phyloP scores from a whole-genome alignment of 2,329 filamentous ascomycete genomes.

The Emericellopsis cladophorae region DNA sequence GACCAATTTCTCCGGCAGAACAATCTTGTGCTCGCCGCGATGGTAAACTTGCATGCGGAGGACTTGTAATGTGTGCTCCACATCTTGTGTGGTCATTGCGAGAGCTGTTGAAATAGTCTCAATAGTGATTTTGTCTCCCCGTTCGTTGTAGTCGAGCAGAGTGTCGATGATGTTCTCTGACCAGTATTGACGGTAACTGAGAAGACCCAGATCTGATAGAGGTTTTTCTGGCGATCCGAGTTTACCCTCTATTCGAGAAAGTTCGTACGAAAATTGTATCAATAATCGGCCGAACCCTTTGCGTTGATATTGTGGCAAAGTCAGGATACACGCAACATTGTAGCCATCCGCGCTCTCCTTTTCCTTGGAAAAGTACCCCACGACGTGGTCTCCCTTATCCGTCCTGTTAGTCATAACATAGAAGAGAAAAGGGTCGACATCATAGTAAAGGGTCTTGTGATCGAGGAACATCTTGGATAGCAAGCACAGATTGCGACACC shows the following conservation, averaged over 20 bases:
- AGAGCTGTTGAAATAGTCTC: conserved; percentile 68
- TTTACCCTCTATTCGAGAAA: conserved; percentile 90
- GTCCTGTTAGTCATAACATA: conserved; percentile 93
- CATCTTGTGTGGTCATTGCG: conserved; percentile 95
- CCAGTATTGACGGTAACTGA: conserved; percentile 97
- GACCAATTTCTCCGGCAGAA: conserved; percentile 74
- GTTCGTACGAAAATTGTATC: conserved; percentile 95
- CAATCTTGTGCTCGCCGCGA: conserved; percentile 93
- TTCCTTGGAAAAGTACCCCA: conserved; percentile 99
- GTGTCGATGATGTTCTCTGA: conserved; percentile 86
- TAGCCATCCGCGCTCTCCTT: conserved; percentile 95
- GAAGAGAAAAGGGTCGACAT: conserved; percentile 97
- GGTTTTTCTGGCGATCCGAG: conserved; percentile 95
- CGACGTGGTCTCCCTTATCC: conserved; percentile 81
- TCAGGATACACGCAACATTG: conserved; percentile 96
- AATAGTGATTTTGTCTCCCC: conserved; percentile 64
- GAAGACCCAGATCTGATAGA: conserved; percentile 78
- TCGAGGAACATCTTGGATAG: conserved; percentile 94
- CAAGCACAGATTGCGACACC: conserved; percentile 91
- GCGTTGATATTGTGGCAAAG: conserved; percentile 88
- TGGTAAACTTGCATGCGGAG: conserved; percentile 93
- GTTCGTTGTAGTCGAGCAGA: conserved; percentile 59
- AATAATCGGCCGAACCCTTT: conserved; percentile 87
- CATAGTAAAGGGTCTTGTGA: conserved; percentile 97
- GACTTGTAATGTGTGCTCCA: conserved; percentile 87